Percentiles rank a stretch among this genome's conserved stretches.
Conservation (phyloP, 129 eudicot species). For the Centaurea solstitialis region DNA sequence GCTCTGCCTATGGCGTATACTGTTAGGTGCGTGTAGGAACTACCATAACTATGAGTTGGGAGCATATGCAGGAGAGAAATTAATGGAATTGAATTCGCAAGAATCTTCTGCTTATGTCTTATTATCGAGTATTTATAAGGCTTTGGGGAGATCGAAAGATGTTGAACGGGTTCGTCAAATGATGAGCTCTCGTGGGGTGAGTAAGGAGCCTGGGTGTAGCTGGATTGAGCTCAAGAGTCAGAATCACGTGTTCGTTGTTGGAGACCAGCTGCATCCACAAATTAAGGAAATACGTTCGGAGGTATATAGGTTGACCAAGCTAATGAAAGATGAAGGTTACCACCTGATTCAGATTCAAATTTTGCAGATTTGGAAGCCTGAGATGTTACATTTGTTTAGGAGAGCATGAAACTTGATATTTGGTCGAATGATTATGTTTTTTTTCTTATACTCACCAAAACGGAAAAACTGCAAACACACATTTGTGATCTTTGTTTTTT, state of each 20-base stretch:
- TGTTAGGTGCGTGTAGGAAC: slow-evolving; percentile 65
- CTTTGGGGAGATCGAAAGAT: slow-evolving; percentile 56
- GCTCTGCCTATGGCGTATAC: slow-evolving; percentile 63
- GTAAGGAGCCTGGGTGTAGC: slow-evolving; percentile 79
- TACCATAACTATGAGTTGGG: slow-evolving; percentile 63
- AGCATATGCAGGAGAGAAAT: slow-evolving; percentile 77
- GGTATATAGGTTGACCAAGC: slow-evolving; percentile 38
- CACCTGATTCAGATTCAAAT: slow-evolving; percentile 31
- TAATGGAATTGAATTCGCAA: slow-evolving; percentile 60
- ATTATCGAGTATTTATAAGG: slow-evolving; percentile 62
- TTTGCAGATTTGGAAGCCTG: slow-evolving; percentile 21
- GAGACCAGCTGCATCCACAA: slow-evolving; percentile 59
- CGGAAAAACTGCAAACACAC: background rate
- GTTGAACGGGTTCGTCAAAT: slow-evolving; percentile 51
- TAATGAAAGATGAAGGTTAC: slow-evolving; percentile 56
- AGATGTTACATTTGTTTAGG: background rate
- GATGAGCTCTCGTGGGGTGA: slow-evolving; percentile 57
- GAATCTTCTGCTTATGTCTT: slow-evolving; percentile 77
- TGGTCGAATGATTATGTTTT: background rate
- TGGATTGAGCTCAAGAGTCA: slow-evolving; percentile 71
- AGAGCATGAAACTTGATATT: background rate
- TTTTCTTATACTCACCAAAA: background rate
- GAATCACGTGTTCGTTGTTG: slow-evolving; percentile 68
- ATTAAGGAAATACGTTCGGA: slow-evolving; percentile 39
- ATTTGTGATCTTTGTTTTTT: background rate